Conservation (phyloP, 208 protist species). For the Vickermania ingenoplastis region DNA sequence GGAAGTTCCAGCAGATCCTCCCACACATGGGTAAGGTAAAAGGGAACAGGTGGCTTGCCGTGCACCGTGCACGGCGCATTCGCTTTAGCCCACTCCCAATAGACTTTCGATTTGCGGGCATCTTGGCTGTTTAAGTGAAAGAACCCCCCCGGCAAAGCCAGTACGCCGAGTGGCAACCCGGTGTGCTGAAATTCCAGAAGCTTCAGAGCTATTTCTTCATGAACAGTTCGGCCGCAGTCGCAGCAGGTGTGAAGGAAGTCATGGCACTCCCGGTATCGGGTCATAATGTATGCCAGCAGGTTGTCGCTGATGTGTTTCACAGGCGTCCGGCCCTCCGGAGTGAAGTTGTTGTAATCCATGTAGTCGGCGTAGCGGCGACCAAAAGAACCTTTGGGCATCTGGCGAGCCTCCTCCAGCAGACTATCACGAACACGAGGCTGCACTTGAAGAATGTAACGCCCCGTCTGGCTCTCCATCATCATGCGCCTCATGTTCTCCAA, state of each 20-base stretch:
- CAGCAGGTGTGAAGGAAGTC: conserved; percentile 68
- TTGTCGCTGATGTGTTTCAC: conserved; percentile 60
- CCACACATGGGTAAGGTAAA: conserved; percentile 67
- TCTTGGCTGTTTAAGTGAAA: conserved; percentile 40
- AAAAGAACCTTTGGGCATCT: conserved; percentile 45
- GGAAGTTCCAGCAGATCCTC: conserved; percentile 55
- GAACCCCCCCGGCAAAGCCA: conserved; percentile 54
- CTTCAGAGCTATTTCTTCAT: conserved; percentile 82
- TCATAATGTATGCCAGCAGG: conserved; percentile 76
- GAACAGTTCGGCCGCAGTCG: conserved; percentile 62
- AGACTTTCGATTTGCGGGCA: conserved; percentile 28
- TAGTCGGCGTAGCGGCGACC: conserved; percentile 66
- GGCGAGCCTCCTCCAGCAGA: conserved; percentile 32
- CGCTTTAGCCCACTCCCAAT: conserved; percentile 42
- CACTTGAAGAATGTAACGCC: conserved; percentile 48
- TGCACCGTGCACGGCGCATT: conserved; percentile 48
- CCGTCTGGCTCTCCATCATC: conserved; percentile 72
- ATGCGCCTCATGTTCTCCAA: conserved; percentile 54
- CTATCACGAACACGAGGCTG: conserved; percentile 50
- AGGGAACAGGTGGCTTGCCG: conserved; percentile 28
- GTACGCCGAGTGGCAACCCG: conserved; percentile 61
- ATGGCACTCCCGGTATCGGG: conserved; percentile 76
- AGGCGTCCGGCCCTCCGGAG: conserved; percentile 47
- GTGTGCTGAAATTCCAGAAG: conserved; percentile 78
- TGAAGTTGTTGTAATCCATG: conserved; percentile 76